phyloP scores from a whole-genome alignment of 768 basidiomycete species.

The Rhodocollybia butyracea region DNA sequence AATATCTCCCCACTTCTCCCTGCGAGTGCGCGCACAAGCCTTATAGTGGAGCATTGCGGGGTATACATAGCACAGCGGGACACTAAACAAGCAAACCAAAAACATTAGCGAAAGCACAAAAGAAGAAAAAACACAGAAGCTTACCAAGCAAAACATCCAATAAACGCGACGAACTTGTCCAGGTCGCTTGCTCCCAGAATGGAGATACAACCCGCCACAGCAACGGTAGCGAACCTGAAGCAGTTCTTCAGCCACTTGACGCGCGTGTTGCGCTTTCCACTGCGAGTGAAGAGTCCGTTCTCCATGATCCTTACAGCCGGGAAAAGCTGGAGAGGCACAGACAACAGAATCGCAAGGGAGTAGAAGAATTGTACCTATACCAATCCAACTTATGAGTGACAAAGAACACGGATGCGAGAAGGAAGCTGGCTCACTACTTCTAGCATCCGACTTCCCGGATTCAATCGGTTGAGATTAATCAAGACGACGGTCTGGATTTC shows the following conservation, averaged over 20 bases:
- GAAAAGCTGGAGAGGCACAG: conserved; percentile 94
- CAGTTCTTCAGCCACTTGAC: conserved; percentile 98
- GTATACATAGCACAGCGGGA: conserved; percentile 92
- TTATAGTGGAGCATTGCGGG: conserved; percentile 91
- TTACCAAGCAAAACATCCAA: conserved; percentile 93
- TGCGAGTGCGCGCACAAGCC: conserved; percentile 72
- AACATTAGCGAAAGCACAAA: neutral
- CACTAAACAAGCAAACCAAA: conserved; percentile 39
- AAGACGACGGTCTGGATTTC: conserved; percentile 91
- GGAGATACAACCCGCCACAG: conserved; percentile 78
- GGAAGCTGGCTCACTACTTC: conserved; percentile 62
- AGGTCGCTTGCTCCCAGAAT: conserved; percentile 83
- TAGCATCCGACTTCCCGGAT: conserved; percentile 78
- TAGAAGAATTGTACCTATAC: conserved; percentile 78
- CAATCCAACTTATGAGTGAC: neutral
- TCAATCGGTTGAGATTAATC: conserved; percentile 64
- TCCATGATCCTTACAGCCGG: conserved; percentile 97
- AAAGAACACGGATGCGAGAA: conserved; percentile 10
- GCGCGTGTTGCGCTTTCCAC: conserved; percentile 74
- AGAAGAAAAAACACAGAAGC: too few species aligned
- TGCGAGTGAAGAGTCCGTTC: conserved; percentile 86
- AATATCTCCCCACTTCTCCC: conserved; percentile 65
- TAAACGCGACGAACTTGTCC: conserved; percentile 93
- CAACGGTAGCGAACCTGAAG: conserved; percentile 73
- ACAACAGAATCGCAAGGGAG: conserved; percentile 89